phyloP scores from a whole-genome alignment of 2,329 filamentous ascomycete genomes.

The Aspergillus bombycis region DNA sequence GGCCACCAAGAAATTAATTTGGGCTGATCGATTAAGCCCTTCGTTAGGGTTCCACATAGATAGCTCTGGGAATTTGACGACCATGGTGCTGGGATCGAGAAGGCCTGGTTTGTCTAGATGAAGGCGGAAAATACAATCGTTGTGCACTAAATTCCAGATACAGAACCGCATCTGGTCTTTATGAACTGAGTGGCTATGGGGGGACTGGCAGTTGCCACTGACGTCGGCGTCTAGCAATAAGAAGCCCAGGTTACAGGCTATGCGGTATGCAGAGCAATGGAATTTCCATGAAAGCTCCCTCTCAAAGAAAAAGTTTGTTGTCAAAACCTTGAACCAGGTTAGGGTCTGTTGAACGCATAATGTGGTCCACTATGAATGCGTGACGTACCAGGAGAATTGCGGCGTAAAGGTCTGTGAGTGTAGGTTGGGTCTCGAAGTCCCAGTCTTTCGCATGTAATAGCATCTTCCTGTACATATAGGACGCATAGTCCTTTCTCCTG shows the following conservation, averaged over 20 bases:
- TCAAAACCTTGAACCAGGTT: background rate
- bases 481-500: background rate
- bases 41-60: background rate
- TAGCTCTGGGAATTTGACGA: background rate
- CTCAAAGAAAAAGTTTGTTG: background rate
- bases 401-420: background rate
- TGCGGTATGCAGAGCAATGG: background rate
- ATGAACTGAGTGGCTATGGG: background rate
- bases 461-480: background rate
- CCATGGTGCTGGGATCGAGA: background rate
- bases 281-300: background rate
- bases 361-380: background rate
- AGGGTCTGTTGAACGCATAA: background rate
- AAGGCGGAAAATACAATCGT: background rate
- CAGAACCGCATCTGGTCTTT: conserved; percentile 1
- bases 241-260: background rate
- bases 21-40: background rate
- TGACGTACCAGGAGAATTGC: background rate
- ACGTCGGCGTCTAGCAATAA: background rate
- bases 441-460: background rate
- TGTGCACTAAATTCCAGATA: background rate
- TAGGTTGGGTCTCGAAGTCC: background rate
- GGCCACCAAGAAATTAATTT: background rate
- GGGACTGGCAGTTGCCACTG: background rate
- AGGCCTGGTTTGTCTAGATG: background rate